A percentile compares a stretch with the other conserved stretches of the same genome.
phyloP scores from a whole-genome alignment of 306 rosid genomes.

The Argentina anserina region DNA sequence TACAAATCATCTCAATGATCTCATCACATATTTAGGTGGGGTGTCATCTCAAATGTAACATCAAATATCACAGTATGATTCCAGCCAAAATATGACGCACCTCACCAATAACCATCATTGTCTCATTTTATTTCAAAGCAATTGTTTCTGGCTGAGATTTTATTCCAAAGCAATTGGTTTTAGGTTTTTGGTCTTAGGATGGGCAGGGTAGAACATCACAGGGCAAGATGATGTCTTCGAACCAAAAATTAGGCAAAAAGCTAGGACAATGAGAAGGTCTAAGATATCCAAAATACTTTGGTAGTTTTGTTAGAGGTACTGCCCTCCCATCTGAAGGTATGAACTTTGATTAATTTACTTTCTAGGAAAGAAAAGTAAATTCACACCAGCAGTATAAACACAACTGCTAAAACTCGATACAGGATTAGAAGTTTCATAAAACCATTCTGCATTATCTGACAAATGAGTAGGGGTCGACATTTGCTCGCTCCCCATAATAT shows the following conservation, averaged over 20 bases:
- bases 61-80: background rate
- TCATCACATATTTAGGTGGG: background rate
- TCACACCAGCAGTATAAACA: background rate
- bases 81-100: background rate
- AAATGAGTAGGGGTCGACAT: background rate
- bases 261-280: background rate
- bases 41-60: background rate
- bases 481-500: background rate
- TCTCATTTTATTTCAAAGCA: background rate
- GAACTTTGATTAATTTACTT: background rate
- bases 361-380: background rate
- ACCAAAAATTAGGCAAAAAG: background rate
- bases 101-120: background rate
- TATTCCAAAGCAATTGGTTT: background rate
- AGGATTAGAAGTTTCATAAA: background rate
- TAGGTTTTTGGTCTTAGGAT: no score
- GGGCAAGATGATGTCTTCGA: background rate
- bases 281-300: background rate
- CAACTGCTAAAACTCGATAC: no score
- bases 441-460: background rate
- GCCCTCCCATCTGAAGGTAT: background rate
- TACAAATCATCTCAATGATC: background rate
- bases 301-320: background rate
- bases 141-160: no score
- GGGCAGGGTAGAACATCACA: background rate